Percentiles rank a stretch among this genome's conserved stretches.
Evolutionary conservation across 495 filamentous ascomycete species (phyloP).

Genomic region (Podospora pseudocomata): DNA sequence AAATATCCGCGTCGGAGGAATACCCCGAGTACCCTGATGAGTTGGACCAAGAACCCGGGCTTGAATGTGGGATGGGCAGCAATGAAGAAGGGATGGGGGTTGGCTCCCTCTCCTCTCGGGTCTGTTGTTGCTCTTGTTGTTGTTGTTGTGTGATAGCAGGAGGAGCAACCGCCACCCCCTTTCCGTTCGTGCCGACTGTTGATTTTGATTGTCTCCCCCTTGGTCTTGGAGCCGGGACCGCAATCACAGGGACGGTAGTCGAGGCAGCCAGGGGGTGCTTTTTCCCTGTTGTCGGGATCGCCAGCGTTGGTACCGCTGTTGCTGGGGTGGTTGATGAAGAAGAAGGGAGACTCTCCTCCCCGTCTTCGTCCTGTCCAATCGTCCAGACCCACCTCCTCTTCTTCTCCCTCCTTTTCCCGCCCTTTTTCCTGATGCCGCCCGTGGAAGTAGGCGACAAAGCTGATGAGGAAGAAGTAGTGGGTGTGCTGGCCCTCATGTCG

Average conservation of each 20-base stretch:
- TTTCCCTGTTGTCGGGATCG: background rate
- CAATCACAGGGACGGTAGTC: conserved; percentile 7
- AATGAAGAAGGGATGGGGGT: conserved; percentile 18
- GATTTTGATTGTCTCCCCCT: background rate
- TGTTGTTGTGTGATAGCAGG: background rate
- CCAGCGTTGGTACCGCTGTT: background rate
- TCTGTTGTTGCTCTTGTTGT: background rate
- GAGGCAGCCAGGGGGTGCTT: conserved; percentile 13
- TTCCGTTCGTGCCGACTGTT: background rate
- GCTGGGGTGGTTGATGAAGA: background rate
- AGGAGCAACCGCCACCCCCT: no score
- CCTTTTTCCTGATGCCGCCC: conserved; percentile 41
- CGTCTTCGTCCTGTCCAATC: conserved; percentile 47
- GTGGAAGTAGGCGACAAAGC: conserved; percentile 32
- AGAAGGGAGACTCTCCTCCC: conserved; percentile 25
- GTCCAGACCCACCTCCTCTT: conserved; percentile 54
- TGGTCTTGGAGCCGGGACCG: conserved; percentile 1
- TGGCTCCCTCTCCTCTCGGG: conserved; percentile 5
- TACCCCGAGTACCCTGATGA: conserved; percentile 4
- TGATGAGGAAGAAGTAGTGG: conserved; percentile 25
- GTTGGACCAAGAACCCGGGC: background rate
- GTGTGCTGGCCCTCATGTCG: conserved; percentile 29
- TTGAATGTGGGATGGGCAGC: conserved; percentile 7
- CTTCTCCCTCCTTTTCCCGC: conserved; percentile 45
- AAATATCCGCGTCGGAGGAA: conserved; percentile 3